Base-by-base conservation (phyloP, 352 stramenopile genomes). In the Globisporangium spiculum region DNA sequence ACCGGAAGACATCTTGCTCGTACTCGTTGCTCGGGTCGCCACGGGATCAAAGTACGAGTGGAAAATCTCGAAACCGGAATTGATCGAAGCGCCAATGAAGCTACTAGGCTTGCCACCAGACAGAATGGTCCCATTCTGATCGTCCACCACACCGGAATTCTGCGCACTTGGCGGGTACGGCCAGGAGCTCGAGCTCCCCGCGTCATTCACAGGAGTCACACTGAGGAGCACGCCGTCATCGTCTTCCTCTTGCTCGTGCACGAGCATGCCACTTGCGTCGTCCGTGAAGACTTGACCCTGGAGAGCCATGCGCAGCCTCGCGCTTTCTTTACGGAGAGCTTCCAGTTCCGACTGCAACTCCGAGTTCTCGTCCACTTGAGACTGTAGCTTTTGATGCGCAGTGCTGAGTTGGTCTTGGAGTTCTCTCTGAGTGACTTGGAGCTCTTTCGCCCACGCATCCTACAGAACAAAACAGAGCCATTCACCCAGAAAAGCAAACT, bases 401-500 rank as follows among this genome's bases (percentile, higher is more conserved):
- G 77, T 72, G 18, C 75, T 86, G 14, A 96, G 67, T 55, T 96
- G 68, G 32, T 86, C 73, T 63, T 96, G 81, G 3, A 96, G 67
- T 36, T 92, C 84, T n/a, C 83, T 77, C 68, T 96, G 86, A 1
- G 82, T 91, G 12, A 92, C 75, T 66, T 93, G 85, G 20, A 96
- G 66, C 52, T 94, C 84, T 67, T 94, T 93, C 4, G 84, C 82
- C 86, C 88, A 96, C 5, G 88, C 84, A 66, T 93, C 86, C 88
- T 95, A 67, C 18, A 57, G 48, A 22, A 74, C 0, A 63, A 26
- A 34, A 75, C 16, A 36, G 2, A 61, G 75, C 5, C 41, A 8
- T 20, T 48, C 7, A 56, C 3, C 34, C 9, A 24, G 14, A 71
- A 4, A 2, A 16, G 8, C 8, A 36, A 30, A 27, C 6, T 38